These are phyloP conservation scores for Incumbomyces lentus DNA, from an alignment of 2,329 filamentous ascomycete species.

Conservation along the genomic window DNA sequence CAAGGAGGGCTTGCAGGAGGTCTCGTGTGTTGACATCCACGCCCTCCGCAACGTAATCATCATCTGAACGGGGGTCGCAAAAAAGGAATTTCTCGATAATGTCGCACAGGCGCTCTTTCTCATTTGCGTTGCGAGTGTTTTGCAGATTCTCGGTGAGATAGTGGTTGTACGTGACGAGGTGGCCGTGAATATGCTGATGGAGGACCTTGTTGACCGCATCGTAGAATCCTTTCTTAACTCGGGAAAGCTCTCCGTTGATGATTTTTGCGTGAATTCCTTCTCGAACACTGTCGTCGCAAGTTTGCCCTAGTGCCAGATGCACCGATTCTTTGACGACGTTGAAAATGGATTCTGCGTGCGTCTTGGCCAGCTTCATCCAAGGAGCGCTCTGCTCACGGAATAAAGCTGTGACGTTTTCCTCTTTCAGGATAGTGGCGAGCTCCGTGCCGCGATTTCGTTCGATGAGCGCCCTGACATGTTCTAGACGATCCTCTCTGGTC, in stretches of 20 bases:
- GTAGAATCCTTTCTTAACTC: slow-evolving; percentile 18
- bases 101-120: not conserved
- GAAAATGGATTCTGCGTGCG: not conserved
- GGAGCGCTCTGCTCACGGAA: slow-evolving; percentile 3
- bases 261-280: not conserved
- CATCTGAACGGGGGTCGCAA: not conserved
- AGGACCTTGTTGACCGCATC: slow-evolving; percentile 34
- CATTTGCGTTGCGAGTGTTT: slow-evolving; percentile 14
- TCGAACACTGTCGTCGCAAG: not conserved
- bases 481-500: slow-evolving; percentile 3
- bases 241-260: not conserved
- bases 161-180: slow-evolving; percentile 30
- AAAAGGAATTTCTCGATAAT: slow-evolving; percentile 5
- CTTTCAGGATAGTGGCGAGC: not conserved
- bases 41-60: not conserved
- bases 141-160: slow-evolving; percentile 28
- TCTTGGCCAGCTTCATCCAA: not conserved
- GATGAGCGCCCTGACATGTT: slow-evolving; percentile 10
- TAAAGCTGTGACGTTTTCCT: not conserved
- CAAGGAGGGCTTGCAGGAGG: slow-evolving; percentile 6
- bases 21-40: not conserved
- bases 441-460: slow-evolving; percentile 11
- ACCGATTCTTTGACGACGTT: slow-evolving; percentile 1
- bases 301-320: slow-evolving; percentile 7
- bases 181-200: slow-evolving; percentile 31